phyloP scores from a whole-genome alignment of 495 filamentous ascomycete genomes.

The Tuber melanosporum region DNA sequence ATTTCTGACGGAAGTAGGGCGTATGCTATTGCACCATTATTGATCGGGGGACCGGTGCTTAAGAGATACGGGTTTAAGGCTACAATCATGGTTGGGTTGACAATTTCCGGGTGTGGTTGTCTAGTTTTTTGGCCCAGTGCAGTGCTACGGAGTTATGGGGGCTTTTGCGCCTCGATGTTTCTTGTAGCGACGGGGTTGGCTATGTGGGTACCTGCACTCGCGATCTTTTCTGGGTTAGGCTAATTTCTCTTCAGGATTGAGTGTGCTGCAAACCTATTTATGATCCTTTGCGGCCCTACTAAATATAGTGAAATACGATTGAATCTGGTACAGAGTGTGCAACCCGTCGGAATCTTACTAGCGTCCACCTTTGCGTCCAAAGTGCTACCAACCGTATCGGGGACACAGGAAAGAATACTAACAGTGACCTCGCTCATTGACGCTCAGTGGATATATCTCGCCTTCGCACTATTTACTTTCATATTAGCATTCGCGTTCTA shows the following conservation, averaged over 20 bases:
- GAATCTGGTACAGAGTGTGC: conserved; percentile 62
- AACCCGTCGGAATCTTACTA: conserved; percentile 58
- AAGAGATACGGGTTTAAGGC: conserved; percentile 62
- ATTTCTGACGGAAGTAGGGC: conserved; percentile 40
- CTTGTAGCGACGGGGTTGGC: conserved; percentile 55
- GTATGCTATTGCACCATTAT: conserved; percentile 55
- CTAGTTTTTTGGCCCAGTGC: conserved; percentile 70
- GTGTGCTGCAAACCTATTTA: conserved; percentile 62
- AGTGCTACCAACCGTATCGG: conserved; percentile 49
- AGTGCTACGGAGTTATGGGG: conserved; percentile 58
- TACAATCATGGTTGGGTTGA: conserved; percentile 59
- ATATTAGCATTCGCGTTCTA: conserved; percentile 59
- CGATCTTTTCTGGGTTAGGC: neutral
- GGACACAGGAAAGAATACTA: conserved; percentile 41
- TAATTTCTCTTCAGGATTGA: conserved; percentile 50
- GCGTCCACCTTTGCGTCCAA: conserved; percentile 34
- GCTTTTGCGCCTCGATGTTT: conserved; percentile 61
- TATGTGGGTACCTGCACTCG: conserved; percentile 14
- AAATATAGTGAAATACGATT: conserved; percentile 61
- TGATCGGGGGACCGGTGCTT: conserved; percentile 54
- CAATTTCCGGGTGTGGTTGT: conserved; percentile 58
- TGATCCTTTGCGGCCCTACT: conserved; percentile 59
- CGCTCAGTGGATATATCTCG: conserved; percentile 68
- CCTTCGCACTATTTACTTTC: conserved; percentile 59
- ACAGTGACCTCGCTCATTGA: conserved; percentile 55